Base-by-base conservation (phyloP, 1,284 basidiomycete species). In the Ganoderma leucocontextum region DNA sequence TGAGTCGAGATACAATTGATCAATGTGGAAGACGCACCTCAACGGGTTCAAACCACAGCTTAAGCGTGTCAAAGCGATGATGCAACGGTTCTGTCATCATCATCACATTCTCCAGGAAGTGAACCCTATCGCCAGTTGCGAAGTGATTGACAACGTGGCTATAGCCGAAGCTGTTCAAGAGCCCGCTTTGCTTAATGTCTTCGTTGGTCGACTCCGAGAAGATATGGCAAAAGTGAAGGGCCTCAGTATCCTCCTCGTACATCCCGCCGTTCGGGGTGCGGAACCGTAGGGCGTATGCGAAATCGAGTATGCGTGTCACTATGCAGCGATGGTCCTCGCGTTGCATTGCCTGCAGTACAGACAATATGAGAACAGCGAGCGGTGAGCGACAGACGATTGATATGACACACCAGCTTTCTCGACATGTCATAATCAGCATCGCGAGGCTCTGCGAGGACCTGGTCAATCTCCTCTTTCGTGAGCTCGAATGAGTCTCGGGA, bases 271-370 rank as follows among this genome's bases (percentile, higher is more conserved):
- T 10, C 8, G 8, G 55, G 4, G 19, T 58, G 8, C 35, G 29
- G 29, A n/a, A n/a, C 15, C 35, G 19, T 36, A 38, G 22, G n/a
- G 47, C 47, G 4, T 25, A 25, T 36, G 33, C 19, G n/a, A 19
- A 38, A 33, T 58, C 55, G 7, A 38, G 29, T n/a, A n/a, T 58
- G 35, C 55, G 55, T 0, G 55, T 38, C 19, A 38, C 55, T n/a
- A 38, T 58, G 36, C 55, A 58, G 29, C 55, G 55, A 22, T 58
- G 10, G 19, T 38, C 55, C 35, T 58, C 19, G 35, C 55, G 55
- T 17, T 38, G 8, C 55, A 38, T 58, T 9, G 33, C 55, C 55
- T 58, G 55, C 29, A 17, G 25, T 53, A 22, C 19, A 22, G 10
- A 6, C 8, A 22, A 19, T 13, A 38, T 58, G 35, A 58, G 35